Evolutionary conservation across 2,329 filamentous ascomycete genomes (phyloP).

Genomic region (Ophioceras dolichostomum): DNA sequence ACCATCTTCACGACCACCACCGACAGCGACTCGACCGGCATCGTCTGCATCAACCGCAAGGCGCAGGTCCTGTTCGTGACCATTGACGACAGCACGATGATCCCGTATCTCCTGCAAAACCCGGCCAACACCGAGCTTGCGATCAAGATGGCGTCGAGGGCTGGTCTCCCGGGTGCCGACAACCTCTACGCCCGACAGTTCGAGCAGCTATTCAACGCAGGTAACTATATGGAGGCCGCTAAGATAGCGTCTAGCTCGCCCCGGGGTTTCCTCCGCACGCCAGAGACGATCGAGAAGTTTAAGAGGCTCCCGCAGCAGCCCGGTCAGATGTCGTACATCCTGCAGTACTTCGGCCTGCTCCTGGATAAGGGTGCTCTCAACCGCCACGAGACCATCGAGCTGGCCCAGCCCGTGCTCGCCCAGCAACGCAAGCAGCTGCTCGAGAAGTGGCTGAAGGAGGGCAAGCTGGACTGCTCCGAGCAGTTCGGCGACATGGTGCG

Average conservation of each 20-base stretch:
- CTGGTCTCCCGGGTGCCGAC: slow-evolving; percentile 86
- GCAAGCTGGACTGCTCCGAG: slow-evolving; percentile 92
- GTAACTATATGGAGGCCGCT: slow-evolving; percentile 77
- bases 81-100: slow-evolving; percentile 81
- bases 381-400: slow-evolving; percentile 84
- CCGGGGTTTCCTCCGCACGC: slow-evolving; percentile 84
- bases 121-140: slow-evolving; percentile 88
- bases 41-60: slow-evolving; percentile 93
- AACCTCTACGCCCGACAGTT: slow-evolving; percentile 89
- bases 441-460: slow-evolving; percentile 95
- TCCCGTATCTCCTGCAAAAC: slow-evolving; percentile 92
- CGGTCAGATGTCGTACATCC: slow-evolving; percentile 82
- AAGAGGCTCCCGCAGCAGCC: slow-evolving; percentile 72
- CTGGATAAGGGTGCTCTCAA: slow-evolving; percentile 92
- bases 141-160: slow-evolving; percentile 90
- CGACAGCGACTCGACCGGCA: slow-evolving; percentile 73
- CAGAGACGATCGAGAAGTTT: slow-evolving; percentile 92
- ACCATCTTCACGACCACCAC: slow-evolving; percentile 93
- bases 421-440: slow-evolving; percentile 93
- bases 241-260: slow-evolving; percentile 96
- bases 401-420: slow-evolving; percentile 81
- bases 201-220: slow-evolving; percentile 69
- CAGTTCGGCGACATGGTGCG: slow-evolving; percentile 92
- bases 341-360: slow-evolving; percentile 96
- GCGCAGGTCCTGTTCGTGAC: slow-evolving; percentile 92